Base-by-base conservation (phyloP, 2,329 filamentous ascomycete genomes). In the Diplodia seriata region DNA sequence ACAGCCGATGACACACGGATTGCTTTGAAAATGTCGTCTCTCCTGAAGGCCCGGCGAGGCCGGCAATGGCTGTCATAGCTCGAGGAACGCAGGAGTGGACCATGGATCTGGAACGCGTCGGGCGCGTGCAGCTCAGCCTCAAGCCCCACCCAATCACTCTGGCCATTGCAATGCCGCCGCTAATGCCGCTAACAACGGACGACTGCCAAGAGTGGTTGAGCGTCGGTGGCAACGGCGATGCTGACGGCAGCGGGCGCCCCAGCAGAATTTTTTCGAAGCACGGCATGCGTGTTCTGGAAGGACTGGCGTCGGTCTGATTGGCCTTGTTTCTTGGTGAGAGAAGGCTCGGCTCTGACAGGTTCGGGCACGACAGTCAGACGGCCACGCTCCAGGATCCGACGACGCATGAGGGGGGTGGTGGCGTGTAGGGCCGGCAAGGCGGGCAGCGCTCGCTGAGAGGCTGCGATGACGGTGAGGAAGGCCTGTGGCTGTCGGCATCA, bases 211-310 rank as follows among this genome's bases (percentile, higher is more conserved):
- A 56, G 40, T 3, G 8, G 18, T 23, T 14, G 53, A 29, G 51
- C 14, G 9, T 15, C 54, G 33, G 15, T 14, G 53, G 18, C 57
- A 49, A 62, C 40, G 26, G 47, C 50, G 26, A 15, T 50, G 57
- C 57, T 36, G 57, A 33, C 12, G 36, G 14, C 23, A 8, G 11
- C 11, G 18, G 36, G 36, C 36, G 36, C 36, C n/a, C 54, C 20
- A 23, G 23, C n/a, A 36, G 33, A 63, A 40, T 20, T 49, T 29
- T 15, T 49, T 18, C 15, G 29, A 31, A 18, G 29, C 57, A 18
- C 29, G 49, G 33, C 57, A 51, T 36, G 29, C 43, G 43, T n/a
- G 59, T 63, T 63, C 59, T 51, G 40, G 59, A 63, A 63, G 59
- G 59, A 2, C 31, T 38, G n/a, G 20, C 18, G 12, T 31, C n/a